These are phyloP conservation scores for Solanum hybrid DNA, from an alignment of 305 asterid genomes.

Conservation along the genomic window DNA sequence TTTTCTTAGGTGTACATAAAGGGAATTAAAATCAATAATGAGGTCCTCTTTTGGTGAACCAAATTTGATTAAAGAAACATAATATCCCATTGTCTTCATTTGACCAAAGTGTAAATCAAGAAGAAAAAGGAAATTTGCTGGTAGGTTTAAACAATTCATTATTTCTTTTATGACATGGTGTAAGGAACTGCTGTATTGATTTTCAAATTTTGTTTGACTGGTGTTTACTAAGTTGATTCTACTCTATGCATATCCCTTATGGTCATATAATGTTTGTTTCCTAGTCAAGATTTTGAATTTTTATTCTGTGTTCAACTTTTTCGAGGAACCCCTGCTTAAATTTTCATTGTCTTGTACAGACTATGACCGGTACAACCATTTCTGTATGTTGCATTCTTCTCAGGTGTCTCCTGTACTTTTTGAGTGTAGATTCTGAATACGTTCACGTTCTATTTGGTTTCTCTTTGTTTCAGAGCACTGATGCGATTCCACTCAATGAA, in stretches of 20 bases:
- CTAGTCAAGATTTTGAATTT: not conserved
- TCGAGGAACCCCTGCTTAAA: not conserved
- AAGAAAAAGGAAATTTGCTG: not conserved
- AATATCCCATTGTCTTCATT: not conserved
- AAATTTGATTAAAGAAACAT: not conserved
- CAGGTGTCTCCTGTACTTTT: not conserved
- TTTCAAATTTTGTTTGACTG: not conserved
- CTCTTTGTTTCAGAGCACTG: slow-evolving; percentile 55
- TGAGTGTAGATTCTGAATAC: not conserved
- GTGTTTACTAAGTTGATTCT: not conserved
- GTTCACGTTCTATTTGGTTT: slow-evolving; percentile 7
- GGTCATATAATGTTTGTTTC: not conserved
- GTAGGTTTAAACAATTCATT: not conserved
- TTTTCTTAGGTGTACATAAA: not conserved
- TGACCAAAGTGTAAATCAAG: not conserved
- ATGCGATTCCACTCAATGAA: slow-evolving; percentile 98
- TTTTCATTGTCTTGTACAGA: not conserved
- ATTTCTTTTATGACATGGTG: not conserved
- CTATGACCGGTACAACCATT: not conserved
- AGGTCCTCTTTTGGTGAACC: not conserved
- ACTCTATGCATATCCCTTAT: not conserved
- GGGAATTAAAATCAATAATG: not conserved
- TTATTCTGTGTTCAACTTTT: not conserved
- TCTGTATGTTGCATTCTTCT: not conserved
- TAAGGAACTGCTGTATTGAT: not conserved